A percentile compares a stretch with the other conserved stretches of the same genome.
These are phyloP conservation scores for Salvia rosmarinus DNA, from an alignment of 257 asterid species.

Conservation along the genomic window DNA sequence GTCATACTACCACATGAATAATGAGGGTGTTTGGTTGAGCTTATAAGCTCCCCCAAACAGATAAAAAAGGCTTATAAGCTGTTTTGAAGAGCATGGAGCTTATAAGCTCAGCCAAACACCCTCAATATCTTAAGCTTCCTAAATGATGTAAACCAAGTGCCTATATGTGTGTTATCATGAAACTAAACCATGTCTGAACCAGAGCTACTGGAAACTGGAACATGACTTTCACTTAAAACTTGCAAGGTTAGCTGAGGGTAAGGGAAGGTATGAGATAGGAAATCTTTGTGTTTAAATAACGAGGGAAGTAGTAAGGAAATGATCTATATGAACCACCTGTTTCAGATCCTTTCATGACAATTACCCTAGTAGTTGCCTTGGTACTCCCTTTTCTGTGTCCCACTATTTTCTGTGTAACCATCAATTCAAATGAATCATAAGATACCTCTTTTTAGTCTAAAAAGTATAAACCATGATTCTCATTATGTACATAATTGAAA, in stretches of 20 bases:
- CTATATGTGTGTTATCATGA: slow-evolving; percentile 19
- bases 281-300: not conserved
- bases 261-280: slow-evolving; percentile 1
- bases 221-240: slow-evolving; percentile 20
- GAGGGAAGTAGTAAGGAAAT: slow-evolving; percentile 1
- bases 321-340: not conserved
- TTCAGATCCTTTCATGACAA: slow-evolving; percentile 3
- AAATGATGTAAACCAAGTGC: not conserved
- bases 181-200: not conserved
- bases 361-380: not conserved
- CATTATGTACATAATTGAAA: not conserved
- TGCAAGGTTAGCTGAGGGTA: slow-evolving; percentile 10
- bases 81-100: too few species aligned
- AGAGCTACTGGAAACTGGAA: not conserved
- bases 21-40: too few species aligned
- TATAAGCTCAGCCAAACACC: too few species aligned
- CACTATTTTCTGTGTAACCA: not conserved
- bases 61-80: too few species aligned
- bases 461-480: not conserved
- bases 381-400: not conserved
- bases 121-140: not conserved
- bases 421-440: slow-evolving; percentile 11
- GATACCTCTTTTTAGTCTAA: not conserved
- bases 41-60: too few species aligned
- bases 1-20: too few species aligned